Evolutionary conservation across 768 basidiomycete species (phyloP), one percentile per base, ranked within the genome.

Genomic region (Pisolithus orientalis): DNA sequence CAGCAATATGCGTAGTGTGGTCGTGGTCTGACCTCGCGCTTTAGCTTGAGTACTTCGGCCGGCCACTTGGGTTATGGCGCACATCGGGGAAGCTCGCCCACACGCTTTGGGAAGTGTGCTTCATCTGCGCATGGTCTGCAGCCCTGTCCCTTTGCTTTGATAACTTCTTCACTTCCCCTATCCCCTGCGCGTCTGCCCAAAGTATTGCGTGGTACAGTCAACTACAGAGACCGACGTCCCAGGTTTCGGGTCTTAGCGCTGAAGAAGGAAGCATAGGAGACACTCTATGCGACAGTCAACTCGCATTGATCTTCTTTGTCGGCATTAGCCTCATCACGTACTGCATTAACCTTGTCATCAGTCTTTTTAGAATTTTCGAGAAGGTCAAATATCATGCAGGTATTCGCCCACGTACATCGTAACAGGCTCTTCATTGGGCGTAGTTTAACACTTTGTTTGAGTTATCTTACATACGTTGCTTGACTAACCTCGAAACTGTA

Each of bases 91-190:
- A 94, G 69, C 79, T 94, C 37, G 82, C 87, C 3, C 85, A 94
- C 62, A 94, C 92, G 6, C 79, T 94, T 31, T 78, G 83, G 44
- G 94, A 95, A 73, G 87, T 93, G 43, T 74, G 91, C 50, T 93
- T 91, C 66, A 92, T 93, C 59, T 94, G 92, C 69, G 81, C 87
- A n/a, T 95, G 92, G 91, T 91, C 90, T 52, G 88, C 90, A 31
- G 84, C 87, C 14, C 77, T 94, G 50, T 90, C 90, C 16, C 84
- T 94, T 49, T 83, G 81, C 56, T 91, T 94, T 70, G 90, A 94
- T 75, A 91, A 95, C 63, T 92, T 85, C 69, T 92, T 94, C 72
- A 94, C 91, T 5, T 89, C 90, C 3, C 72, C 83, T 24, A 79
- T 94, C 44, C 84, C 87, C 31, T 95, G 93, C 60, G 80, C 87